A percentile compares a stretch with the other conserved stretches of the same genome.
These are phyloP conservation scores for Talaromyces adpressus DNA, from an alignment of 495 filamentous ascomycete genomes.

Conservation along the genomic window DNA sequence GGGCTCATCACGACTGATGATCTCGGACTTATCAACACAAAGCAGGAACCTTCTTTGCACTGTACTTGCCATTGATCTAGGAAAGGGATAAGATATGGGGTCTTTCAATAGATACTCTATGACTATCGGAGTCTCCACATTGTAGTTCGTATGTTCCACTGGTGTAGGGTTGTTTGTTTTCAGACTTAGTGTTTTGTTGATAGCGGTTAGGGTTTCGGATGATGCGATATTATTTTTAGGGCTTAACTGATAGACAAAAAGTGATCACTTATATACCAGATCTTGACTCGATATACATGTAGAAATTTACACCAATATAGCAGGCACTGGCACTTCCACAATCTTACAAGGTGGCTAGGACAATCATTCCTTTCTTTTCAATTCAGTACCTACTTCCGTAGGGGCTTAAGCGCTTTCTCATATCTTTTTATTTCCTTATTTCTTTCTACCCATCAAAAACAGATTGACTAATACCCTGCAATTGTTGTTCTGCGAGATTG, in stretches of 20 bases:
- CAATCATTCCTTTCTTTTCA: not conserved
- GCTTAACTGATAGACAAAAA: too few species aligned
- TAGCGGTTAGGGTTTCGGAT: too few species aligned
- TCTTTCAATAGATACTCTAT: not conserved
- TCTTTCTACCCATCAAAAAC: not conserved
- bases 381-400: not conserved
- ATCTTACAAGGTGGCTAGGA: not conserved
- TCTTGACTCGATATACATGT: not conserved
- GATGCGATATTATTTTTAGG: too few species aligned
- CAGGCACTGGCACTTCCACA: not conserved
- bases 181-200: not conserved
- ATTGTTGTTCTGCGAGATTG: not conserved
- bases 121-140: not conserved
- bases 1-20: not conserved
- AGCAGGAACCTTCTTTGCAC: not conserved
- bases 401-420: not conserved
- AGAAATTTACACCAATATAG: not conserved
- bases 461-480: too few species aligned
- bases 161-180: not conserved
- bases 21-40: not conserved
- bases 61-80: not conserved
- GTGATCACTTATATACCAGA: not conserved
- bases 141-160: not conserved
- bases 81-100: not conserved
- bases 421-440: not conserved